Base-by-base conservation (phyloP, 805 yeast species). In the Ogataea minuta region DNA sequence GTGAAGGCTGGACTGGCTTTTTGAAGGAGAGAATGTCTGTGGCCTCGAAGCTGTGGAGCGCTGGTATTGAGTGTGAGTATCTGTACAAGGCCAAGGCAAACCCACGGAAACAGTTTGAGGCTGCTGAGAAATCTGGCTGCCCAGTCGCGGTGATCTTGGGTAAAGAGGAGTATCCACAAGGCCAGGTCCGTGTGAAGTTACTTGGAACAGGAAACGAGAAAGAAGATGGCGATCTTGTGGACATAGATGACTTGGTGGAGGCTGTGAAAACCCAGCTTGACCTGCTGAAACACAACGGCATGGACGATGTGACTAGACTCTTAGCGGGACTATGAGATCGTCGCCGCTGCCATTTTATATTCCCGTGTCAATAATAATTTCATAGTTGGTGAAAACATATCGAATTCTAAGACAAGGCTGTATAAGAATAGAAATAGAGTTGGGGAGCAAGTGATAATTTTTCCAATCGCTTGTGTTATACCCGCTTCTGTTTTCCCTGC, bases 61-160 rank as follows among this genome's bases (percentile, higher is more conserved):
- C 83, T 7, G 96, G 93, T 24, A 81, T 93, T 49, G 95, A 87
- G 60, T 72, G 95, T 32, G 99, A 93, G 68, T 95, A 81, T 63
- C 72, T 91, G 46, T 93, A 87, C 71, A 93, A 93, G 66, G 76
- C 87, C 40, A 93, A 93, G 70, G 95, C 95, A 40, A 93, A 93
- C 63, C 84, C 89, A 43, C 83, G 95, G 63, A 93, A 91, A 64
- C 99, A 93, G 68, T 93, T 93, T 49, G 98, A 91, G 54, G 95
- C 96, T 35, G 98, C 99, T 29, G 99, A 93, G 55, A 90, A 87
- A 66, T 70, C 88, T 2, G 98, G 96, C 16, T 87, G 95, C 54
- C 82, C 89, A 43, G 54, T 89, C 31, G 96, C 93, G 9, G 95
- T 93, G 30, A 93, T 93, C 50, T 71, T 93, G 41, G 99, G 99